phyloP scores from a whole-genome alignment of 2,329 filamentous ascomycete genomes.

The Fonsecaea erecta region DNA sequence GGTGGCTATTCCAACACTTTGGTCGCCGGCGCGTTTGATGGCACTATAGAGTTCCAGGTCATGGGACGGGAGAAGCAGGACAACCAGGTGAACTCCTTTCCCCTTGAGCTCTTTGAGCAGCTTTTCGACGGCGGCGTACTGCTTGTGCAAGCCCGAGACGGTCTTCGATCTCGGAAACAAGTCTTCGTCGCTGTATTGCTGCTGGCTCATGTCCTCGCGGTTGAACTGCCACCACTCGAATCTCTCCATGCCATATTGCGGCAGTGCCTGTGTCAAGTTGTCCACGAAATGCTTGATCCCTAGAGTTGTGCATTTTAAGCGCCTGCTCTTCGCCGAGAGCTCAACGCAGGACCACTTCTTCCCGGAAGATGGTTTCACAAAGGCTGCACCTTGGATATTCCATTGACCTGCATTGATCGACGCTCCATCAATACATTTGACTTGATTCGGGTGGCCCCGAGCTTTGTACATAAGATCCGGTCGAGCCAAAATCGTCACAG shows the following conservation, averaged over 20 bases:
- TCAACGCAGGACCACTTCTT: slow-evolving; percentile 17
- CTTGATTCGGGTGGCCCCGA: neutral
- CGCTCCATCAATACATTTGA: neutral
- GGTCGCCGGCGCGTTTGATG: slow-evolving; percentile 72
- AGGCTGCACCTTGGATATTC: neutral
- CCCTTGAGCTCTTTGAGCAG: slow-evolving; percentile 13
- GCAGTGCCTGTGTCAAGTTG: neutral
- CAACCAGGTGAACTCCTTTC: slow-evolving; percentile 49
- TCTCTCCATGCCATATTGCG: neutral
- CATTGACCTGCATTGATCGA: neutral
- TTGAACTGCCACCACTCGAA: neutral
- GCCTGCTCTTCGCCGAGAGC: neutral
- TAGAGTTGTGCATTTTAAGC: neutral
- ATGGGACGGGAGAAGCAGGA: slow-evolving; percentile 62
- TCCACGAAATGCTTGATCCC: neutral
- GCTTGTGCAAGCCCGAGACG: neutral
- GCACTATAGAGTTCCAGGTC: slow-evolving; percentile 64
- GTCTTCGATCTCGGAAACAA: neutral
- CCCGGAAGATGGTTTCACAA: neutral
- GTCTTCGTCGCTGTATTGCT: neutral
- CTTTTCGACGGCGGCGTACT: neutral
- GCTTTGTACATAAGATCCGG: neutral
- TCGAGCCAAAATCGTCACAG: neutral
- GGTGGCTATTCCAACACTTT: slow-evolving; percentile 63
- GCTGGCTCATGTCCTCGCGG: neutral